Conservation (phyloP, 2,329 filamentous ascomycete species). For the Berkeleyomyces basicola region DNA sequence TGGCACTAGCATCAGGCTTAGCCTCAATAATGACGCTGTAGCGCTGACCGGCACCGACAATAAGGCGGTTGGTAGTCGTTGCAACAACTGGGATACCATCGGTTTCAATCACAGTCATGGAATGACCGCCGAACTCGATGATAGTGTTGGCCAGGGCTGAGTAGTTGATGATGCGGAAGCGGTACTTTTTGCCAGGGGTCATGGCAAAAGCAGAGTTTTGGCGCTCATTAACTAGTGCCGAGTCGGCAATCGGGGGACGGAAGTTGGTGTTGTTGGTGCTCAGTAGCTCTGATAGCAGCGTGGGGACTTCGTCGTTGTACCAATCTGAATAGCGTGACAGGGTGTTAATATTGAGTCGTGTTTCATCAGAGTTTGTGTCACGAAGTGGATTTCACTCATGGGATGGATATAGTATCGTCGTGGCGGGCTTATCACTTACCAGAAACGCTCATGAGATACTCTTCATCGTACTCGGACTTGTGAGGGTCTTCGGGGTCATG, state of each 20-base stretch:
- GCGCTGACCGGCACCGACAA: conserved; percentile 28
- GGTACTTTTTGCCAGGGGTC: conserved; percentile 23
- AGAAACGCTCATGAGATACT: conserved; percentile 35
- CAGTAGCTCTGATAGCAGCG: conserved; percentile 30
- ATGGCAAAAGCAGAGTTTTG: conserved; percentile 17
- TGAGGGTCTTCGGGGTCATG: conserved; percentile 33
- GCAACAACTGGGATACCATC: conserved; percentile 27
- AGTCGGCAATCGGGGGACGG: conserved; percentile 35
- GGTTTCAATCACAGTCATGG: conserved; percentile 29
- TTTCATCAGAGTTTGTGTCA: no score
- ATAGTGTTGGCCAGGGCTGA: conserved; percentile 28
- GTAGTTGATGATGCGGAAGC: conserved; percentile 31
- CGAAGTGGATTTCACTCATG: not conserved
- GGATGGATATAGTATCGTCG: not conserved
- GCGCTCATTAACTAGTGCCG: conserved; percentile 34
- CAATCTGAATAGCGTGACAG: conserved; percentile 26
- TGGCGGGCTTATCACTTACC: conserved; percentile 2
- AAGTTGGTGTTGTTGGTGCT: conserved; percentile 29
- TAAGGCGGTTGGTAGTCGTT: conserved; percentile 23
- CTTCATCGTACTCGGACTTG: conserved; percentile 31
- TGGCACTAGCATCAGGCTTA: conserved; percentile 22
- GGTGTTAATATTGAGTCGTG: not conserved
- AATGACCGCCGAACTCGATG: conserved; percentile 27
- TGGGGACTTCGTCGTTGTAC: conserved; percentile 39
- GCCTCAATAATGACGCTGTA: conserved; percentile 31